A percentile compares a stretch with the other conserved stretches of the same genome.
Evolutionary conservation across 805 yeast species (phyloP).

Genomic region (Lipomyces mesembrius): DNA sequence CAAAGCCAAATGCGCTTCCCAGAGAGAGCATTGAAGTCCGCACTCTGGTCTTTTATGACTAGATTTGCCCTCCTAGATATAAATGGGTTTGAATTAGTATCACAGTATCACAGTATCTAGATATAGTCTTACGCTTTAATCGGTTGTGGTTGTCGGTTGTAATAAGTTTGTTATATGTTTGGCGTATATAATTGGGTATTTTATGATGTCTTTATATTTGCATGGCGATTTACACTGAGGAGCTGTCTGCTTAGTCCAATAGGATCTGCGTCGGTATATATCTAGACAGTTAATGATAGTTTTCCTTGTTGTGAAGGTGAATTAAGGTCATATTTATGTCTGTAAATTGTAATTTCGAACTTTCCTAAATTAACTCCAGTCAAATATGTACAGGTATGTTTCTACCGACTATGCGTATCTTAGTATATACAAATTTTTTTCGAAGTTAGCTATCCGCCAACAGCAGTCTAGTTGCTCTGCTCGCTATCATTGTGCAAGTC

Average conservation of each 20-base stretch:
- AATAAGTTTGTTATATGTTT: not conserved
- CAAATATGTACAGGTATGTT: not conserved
- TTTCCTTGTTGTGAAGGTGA: no score
- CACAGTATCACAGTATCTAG: not conserved
- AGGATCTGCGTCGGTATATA: not conserved
- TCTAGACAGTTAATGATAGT: not conserved
- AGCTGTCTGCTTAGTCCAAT: not conserved
- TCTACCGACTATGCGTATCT: not conserved
- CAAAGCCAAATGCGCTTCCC: slow-evolving; percentile 34
- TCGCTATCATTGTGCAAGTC: slow-evolving; percentile 22
- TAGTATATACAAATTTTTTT: not conserved
- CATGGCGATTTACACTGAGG: not conserved
- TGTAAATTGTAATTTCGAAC: not conserved
- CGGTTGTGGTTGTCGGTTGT: not conserved
- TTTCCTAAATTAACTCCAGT: not conserved
- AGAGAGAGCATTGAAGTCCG: slow-evolving; percentile 40
- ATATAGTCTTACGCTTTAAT: no score
- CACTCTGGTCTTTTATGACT: slow-evolving; percentile 38
- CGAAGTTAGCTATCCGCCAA: not conserved
- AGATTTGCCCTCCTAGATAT: not conserved
- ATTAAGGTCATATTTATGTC: no score
- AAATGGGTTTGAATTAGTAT: not conserved
- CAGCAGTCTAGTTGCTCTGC: slow-evolving; percentile 2
- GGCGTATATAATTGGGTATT: not conserved
- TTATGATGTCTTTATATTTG: not conserved